A percentile compares a stretch with the other conserved stretches of the same genome.
Evolutionary conservation across 768 basidiomycete genomes (phyloP).

Genomic region (Gymnopilus dilepis): DNA sequence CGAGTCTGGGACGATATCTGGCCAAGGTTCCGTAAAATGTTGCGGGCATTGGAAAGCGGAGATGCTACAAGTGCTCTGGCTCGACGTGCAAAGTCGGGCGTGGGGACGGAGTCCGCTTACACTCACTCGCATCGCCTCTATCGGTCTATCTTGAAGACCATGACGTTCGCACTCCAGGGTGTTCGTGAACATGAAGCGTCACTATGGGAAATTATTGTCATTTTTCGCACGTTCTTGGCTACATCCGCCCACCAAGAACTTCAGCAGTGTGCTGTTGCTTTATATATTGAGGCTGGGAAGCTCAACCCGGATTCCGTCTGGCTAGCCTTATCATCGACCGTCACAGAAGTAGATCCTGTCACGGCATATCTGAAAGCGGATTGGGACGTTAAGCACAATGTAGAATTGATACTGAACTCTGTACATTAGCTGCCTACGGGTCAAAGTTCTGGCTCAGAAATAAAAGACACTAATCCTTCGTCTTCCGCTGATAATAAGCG

Average conservation of each 20-base stretch:
- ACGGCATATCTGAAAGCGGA: slow-evolving; percentile 58
- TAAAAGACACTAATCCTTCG: slow-evolving; percentile 27
- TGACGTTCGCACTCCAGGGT: slow-evolving; percentile 65
- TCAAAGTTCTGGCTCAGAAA: slow-evolving; percentile 20
- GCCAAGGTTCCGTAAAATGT: slow-evolving; percentile 76
- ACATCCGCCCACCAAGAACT: slow-evolving; percentile 72
- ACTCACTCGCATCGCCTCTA: slow-evolving; percentile 84
- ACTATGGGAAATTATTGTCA: slow-evolving; percentile 81
- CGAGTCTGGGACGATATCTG: slow-evolving; percentile 93
- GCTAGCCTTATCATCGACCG: slow-evolving; percentile 70
- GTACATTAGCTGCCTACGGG: slow-evolving; percentile 18
- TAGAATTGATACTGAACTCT: slow-evolving; percentile 37
- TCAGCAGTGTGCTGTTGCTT: slow-evolving; percentile 62
- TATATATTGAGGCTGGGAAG: slow-evolving; percentile 65
- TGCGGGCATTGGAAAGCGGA: slow-evolving; percentile 62
- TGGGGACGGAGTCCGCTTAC: slow-evolving; percentile 74
- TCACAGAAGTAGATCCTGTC: slow-evolving; percentile 43
- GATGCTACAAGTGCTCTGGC: slow-evolving; percentile 73
- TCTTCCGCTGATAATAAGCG: slow-evolving; percentile 33
- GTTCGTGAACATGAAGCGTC: slow-evolving; percentile 75
- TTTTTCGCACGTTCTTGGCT: slow-evolving; percentile 80
- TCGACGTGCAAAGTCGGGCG: slow-evolving; percentile 51
- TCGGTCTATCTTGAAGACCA: slow-evolving; percentile 74
- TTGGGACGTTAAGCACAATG: slow-evolving; percentile 67
- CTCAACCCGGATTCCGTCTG: slow-evolving; percentile 86